Conservation (phyloP, 257 asterid genomes). For the Nicotiana tomentosiformis region DNA sequence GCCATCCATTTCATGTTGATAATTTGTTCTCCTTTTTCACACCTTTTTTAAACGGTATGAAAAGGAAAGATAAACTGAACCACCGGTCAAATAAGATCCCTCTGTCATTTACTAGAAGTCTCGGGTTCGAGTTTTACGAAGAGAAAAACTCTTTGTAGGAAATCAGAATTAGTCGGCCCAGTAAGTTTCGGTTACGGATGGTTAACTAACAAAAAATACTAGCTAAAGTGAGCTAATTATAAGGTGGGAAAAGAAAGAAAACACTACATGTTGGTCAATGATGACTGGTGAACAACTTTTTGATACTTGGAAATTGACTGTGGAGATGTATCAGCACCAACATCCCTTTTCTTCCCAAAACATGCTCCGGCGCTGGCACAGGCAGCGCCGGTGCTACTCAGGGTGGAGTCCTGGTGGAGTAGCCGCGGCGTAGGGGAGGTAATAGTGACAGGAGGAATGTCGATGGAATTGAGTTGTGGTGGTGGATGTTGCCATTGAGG, state of each 20-base stretch:
- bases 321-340: conserved; percentile 16
- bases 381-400: conserved; percentile 36
- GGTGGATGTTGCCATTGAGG: conserved; percentile 99
- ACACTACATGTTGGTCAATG: conserved; percentile 44
- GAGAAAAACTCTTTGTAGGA: too few relatives aligned
- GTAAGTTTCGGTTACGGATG: background rate
- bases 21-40: background rate
- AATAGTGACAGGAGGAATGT: conserved; percentile 86
- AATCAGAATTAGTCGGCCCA: background rate
- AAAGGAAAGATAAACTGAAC: conserved; percentile 27
- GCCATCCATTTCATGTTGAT: conserved; percentile 36
- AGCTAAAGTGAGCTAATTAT: conserved; percentile 12
- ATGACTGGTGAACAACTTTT: conserved; percentile 68
- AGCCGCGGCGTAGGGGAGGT: conserved; percentile 34
- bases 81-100: background rate
- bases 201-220: background rate
- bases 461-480: conserved; percentile 74
- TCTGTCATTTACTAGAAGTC: background rate
- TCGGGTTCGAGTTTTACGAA: background rate
- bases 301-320: conserved; percentile 52
- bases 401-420: conserved; percentile 42
- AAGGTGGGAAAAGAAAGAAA: background rate
- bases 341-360: conserved; percentile 11
- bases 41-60: conserved; percentile 17
- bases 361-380: background rate